phyloP scores from a whole-genome alignment of 768 basidiomycete species.

The Suillus subaureus region DNA sequence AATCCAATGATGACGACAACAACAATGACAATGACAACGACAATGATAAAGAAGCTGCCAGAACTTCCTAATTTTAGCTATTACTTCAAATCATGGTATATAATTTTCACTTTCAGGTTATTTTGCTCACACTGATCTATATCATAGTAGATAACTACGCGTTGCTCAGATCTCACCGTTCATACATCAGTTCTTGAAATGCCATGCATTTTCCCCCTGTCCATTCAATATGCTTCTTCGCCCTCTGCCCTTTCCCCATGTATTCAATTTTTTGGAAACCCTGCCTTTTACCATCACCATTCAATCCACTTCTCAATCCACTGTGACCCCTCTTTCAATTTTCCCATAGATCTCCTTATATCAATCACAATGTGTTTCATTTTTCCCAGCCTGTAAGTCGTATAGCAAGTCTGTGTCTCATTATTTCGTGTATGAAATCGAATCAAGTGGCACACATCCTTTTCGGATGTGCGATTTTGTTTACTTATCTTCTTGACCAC shows the following conservation, averaged over 20 bases:
- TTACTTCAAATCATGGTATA: background rate
- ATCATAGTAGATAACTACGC: background rate
- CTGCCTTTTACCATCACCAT: no score
- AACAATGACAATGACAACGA: background rate
- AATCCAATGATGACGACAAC: background rate
- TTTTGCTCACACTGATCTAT: background rate
- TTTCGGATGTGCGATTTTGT: background rate
- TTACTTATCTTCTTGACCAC: background rate
- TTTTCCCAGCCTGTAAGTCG: no score
- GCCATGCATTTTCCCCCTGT: background rate
- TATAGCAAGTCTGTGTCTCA: no score
- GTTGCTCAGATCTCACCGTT: background rate
- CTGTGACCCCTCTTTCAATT: no score
- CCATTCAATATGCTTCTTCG: background rate
- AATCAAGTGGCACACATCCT: background rate
- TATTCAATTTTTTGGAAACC: no score
- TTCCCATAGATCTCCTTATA: no score
- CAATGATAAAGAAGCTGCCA: no score
- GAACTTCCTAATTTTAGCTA: background rate
- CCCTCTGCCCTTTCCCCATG: background rate
- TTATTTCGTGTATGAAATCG: no score
- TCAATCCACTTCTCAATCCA: no score
- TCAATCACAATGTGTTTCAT: no score
- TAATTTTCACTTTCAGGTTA: background rate
- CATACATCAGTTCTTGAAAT: background rate